phyloP scores from a whole-genome alignment of 176 grass and related monocot genomes.

The Avena insularis region DNA sequence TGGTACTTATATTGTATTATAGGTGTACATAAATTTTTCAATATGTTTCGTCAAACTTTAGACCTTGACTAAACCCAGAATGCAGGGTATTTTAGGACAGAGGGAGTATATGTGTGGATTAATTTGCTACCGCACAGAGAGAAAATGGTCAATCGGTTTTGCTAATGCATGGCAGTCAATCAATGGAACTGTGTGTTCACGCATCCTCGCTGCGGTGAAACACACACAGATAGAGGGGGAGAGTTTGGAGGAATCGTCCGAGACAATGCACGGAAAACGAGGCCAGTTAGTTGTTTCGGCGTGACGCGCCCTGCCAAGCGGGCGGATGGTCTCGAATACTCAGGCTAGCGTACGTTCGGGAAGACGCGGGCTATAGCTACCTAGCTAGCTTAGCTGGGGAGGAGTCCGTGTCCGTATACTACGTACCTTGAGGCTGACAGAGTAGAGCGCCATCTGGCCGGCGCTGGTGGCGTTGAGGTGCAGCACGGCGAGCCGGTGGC shows the following conservation, averaged over 20 bases:
- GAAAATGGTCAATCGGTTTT: neutral
- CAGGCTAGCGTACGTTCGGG: slow-evolving; percentile 6
- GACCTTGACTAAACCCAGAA: too few species aligned
- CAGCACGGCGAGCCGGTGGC: slow-evolving; percentile 58
- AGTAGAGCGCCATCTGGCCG: slow-evolving; percentile 60
- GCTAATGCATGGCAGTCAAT: neutral
- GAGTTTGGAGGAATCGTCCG: slow-evolving; percentile 29
- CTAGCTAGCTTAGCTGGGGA: slow-evolving; percentile 24
- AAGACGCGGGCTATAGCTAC: neutral
- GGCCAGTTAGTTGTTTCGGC: slow-evolving; percentile 11
- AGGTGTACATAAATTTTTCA: too few species aligned
- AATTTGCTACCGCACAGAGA: neutral
- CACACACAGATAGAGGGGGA: neutral
- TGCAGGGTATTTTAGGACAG: too few species aligned
- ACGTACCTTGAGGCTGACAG: slow-evolving; percentile 76
- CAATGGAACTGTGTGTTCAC: neutral
- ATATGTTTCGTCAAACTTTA: too few species aligned
- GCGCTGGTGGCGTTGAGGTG: slow-evolving; percentile 72
- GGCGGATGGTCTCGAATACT: neutral
- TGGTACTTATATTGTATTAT: too few species aligned
- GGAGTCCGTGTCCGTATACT: neutral
- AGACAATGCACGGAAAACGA: slow-evolving; percentile 37
- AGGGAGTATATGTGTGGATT: neutral
- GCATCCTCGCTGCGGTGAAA: neutral
- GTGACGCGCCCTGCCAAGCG: neutral